Evolutionary conservation across 371 early-diverging fungal genomes (phyloP), one percentile per base, ranked within the genome.

Genomic region (Actinomucor elegans): DNA sequence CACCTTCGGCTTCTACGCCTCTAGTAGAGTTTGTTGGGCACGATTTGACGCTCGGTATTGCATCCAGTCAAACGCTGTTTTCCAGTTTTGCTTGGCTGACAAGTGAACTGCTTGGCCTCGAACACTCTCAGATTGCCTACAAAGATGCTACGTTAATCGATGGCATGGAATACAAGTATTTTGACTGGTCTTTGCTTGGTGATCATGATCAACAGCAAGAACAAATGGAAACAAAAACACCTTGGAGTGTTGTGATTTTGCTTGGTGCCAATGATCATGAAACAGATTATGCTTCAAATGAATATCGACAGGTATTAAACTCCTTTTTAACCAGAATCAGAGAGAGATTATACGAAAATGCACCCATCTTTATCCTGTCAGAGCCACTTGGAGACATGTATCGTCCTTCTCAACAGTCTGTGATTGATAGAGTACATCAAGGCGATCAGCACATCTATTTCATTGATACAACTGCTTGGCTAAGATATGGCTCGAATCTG

Each of bases 1-100:
- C 41, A 8, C 27, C 55, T 8, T 57, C 60, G 0, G 23, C 41
- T 4, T 26, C 24, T 4, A 36, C 21, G 7, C 54, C 49, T 1
- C 47, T 69, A 10, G 61, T 75, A 1, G 72, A 75, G 45, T 75
- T 69, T 45, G 52, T 75, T 17, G 75, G 75, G 0, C 72, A 75
- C 42, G 72, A 71, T 37, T 55, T 71, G 4, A 57, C 61, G 0
- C 47, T 69, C 10, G 72, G 72, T 23, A 34, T 60, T 7, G 52
- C 55, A 24, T 65, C 72, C 24, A 56, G 55, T 4, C 62, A 67
- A 20, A 45, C 50, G 1, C 36, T 65, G 12, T 57, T 69, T 11
- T 62, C 70, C 7, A 66, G 75, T 24, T 75, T 60, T 48, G 55
- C 75, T 24, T 75, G 67, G 69, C n/a, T 69, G 7, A 64, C 69